Evolutionary conservation across 1,139 yeast genomes (phyloP), one percentile per base, ranked within the genome.

Genomic region (Kodamaea alishanica): DNA sequence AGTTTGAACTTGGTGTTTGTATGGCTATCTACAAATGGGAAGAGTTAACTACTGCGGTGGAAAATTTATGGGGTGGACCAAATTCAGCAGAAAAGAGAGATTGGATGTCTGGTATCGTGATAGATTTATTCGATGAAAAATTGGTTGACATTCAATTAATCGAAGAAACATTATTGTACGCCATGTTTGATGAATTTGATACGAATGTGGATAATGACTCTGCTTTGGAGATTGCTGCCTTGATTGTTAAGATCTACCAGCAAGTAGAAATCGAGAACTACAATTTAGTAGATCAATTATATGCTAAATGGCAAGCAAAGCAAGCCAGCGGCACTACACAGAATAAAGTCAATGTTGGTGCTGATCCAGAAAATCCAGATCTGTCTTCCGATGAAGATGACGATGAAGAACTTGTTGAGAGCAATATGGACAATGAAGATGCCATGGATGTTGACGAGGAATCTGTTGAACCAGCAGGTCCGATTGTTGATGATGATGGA

Each of bases 31-130:
- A 89, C 61, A 75, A 77, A 46, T 92, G 98, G 98, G 95, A 88
- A 45, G 92, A 86, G 33, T 70, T 92, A 41, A 74, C 77, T 37
- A 83, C 87, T 1, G 98, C 98, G 0, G 98, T 94, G n/a, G 95
- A 80, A n/a, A 87, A 86, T 57, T 70, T 74, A 29, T 92, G 98
- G 98, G 99, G 98, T 43, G 99, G 98, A 2, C 79, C 95, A 10
- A 86, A 86, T 33, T 84, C 95, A 8, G 77, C 74, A 1, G 97
- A 87, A 34, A 92, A 92, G 61, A 75, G 99, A 35, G 54, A 50
- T 40, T 50, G 54, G 54, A 46, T 50, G 34, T 43, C 48, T n/a
- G 54, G 52, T 8, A 37, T 50, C 8, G 48, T 50, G 30, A 43
- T 50, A 9, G 54, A 89, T 31, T 69, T 89, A 40, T 92, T 90